These are phyloP conservation scores for Cladosporium sp. DNA, from an alignment of 2,329 filamentous ascomycete genomes.

Conservation along the genomic window DNA sequence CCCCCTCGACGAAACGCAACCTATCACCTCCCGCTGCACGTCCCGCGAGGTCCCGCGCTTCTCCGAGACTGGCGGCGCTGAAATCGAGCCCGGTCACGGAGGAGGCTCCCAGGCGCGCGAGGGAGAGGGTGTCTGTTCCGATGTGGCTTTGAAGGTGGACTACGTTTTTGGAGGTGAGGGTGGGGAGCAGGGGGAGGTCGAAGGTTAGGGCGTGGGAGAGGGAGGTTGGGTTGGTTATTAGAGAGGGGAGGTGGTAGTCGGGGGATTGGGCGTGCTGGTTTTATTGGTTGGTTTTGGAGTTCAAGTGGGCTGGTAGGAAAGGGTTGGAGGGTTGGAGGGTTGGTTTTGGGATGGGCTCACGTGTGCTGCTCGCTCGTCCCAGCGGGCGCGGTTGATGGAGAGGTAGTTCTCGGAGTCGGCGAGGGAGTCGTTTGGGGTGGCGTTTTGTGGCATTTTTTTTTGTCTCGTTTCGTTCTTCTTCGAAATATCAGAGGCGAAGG, in stretches of 20 bases:
- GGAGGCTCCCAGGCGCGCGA: constrained; percentile 19
- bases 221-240: constrained; percentile 11
- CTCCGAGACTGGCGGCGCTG: constrained; percentile 15
- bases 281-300: neutral
- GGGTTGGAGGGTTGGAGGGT: too few species aligned
- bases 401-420: too few species aligned
- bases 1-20: constrained; percentile 16
- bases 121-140: constrained; percentile 22
- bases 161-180: constrained; percentile 9
- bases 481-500: too few species aligned
- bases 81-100: constrained; percentile 20
- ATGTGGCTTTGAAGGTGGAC: constrained; percentile 25
- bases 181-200: constrained; percentile 18
- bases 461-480: too few species aligned
- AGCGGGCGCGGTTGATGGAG: constrained; percentile 19
- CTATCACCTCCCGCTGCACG: constrained; percentile 16
- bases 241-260: constrained; percentile 13
- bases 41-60: constrained; percentile 15
- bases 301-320: too few species aligned
- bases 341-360: too few species aligned
- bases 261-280: constrained; percentile 18
- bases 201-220: constrained; percentile 19
- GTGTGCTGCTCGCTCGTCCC: constrained; percentile 21
- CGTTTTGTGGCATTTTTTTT: too few species aligned
- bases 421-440: too few species aligned